Evolutionary conservation across 257 asterid species (phyloP), one percentile per base, ranked within the genome.

Genomic region (Salvia splendens): DNA sequence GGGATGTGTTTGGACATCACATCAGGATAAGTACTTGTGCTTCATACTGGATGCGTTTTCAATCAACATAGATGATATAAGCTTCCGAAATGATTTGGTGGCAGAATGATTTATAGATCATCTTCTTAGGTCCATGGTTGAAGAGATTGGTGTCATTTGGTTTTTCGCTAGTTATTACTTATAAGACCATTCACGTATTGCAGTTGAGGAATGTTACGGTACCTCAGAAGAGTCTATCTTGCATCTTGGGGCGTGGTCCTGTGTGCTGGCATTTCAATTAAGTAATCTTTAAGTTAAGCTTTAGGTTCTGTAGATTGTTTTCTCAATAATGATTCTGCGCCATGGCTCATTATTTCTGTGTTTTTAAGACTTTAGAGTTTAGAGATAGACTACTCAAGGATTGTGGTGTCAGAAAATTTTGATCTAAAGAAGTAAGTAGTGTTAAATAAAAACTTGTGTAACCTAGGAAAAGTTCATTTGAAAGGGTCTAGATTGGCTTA

Each of bases 101-200:
- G 5, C 14, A 4, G 56, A 70, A 28, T 38, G 64, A 43, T 32
- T 55, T 3, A 9, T 3, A 9, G 46, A 15, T 30, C 66, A 68
- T 35, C 40, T 56, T 56, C 58, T 56, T 56, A 68, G 42, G 42
- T 36, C 7, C 12, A 45, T 63, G 71, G 53, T 14, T 41, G 61
- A 36, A 20, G 63, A 53, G 6, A 36, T 38, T 40, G 28, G 12
- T 15, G 50, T 40, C 12, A 10, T 17, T 38, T 16, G 17, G 41
- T 35, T 11, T 49, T 28, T 65, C 9, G 46, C 57, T 47, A 10
- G 65, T 33, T 32, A 40, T 52, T 24, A 24, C 30, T 24, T 24
- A 24, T 24, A 20, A 51, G 64, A 35, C 49, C 53, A 61, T 17
- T 52, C 50, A 4, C 10, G 49, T 42, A 50, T 20, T n/a, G 63